Evolutionary conservation across 805 yeast species (phyloP).

Genomic region (Zygoascus biomembranicola): DNA sequence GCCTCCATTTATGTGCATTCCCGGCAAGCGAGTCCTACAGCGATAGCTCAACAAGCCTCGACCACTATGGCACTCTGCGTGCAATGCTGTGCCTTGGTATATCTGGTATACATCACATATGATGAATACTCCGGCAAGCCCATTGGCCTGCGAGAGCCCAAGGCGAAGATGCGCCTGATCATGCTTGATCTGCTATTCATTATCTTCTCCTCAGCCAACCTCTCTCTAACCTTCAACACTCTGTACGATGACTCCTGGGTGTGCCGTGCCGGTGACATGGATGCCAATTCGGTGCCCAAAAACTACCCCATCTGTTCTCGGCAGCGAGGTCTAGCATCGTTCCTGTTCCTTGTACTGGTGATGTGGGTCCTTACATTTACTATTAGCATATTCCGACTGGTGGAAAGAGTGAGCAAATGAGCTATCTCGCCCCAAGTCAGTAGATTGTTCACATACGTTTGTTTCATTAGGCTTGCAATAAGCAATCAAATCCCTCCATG

Average conservation of each 20-base stretch:
- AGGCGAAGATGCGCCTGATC: slow-evolving; percentile 71
- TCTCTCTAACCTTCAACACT: slow-evolving; percentile 79
- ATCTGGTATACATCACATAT: slow-evolving; percentile 71
- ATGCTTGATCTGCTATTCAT: slow-evolving; percentile 80
- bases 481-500: too few species aligned
- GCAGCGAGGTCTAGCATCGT: slow-evolving; percentile 71
- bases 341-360: slow-evolving; percentile 63
- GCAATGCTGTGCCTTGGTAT: slow-evolving; percentile 67
- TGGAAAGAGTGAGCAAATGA: slow-evolving; percentile 36
- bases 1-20: slow-evolving; percentile 35
- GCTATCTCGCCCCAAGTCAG: not conserved
- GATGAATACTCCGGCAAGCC: slow-evolving; percentile 94
- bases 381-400: slow-evolving; percentile 74
- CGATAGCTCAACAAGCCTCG: slow-evolving; percentile 69
- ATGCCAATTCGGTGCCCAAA: slow-evolving; percentile 24
- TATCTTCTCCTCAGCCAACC: slow-evolving; percentile 80
- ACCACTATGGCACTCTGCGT: slow-evolving; percentile 89
- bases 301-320: slow-evolving; percentile 57
- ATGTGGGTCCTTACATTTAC: slow-evolving; percentile 84
- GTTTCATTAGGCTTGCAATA: too few species aligned
- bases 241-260: slow-evolving; percentile 79
- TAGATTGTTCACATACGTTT: too few species aligned
- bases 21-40: slow-evolving; percentile 24
- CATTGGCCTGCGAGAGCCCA: slow-evolving; percentile 77
- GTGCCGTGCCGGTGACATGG: slow-evolving; percentile 34